phyloP scores from a whole-genome alignment of 2,329 filamentous ascomycete species.

The Alternaria sp. region DNA sequence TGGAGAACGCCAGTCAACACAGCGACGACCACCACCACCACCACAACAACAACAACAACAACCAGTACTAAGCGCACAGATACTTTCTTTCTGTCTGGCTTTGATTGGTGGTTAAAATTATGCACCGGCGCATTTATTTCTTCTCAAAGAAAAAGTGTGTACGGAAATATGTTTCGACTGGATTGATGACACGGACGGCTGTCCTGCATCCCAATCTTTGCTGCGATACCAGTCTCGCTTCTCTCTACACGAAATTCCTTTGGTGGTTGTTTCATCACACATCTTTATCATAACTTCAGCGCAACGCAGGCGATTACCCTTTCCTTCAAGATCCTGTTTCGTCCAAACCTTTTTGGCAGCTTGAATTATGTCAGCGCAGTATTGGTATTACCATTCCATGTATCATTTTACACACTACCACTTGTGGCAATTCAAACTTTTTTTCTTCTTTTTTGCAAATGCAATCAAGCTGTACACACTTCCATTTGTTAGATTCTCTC shows the following conservation, averaged over 20 bases:
- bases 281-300: conserved; percentile 11
- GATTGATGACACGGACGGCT: conserved; percentile 14
- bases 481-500: conserved; percentile 8
- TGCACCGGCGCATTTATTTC: conserved; percentile 8
- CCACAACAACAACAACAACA: conserved; percentile 39
- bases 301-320: conserved; percentile 14
- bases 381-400: conserved; percentile 48
- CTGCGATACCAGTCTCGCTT: conserved; percentile 26
- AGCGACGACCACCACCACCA: conserved; percentile 37
- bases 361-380: conserved; percentile 17
- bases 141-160: conserved; percentile 16
- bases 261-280: conserved; percentile 37
- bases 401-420: conserved; percentile 33
- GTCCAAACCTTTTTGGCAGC: not conserved
- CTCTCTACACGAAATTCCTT: conserved; percentile 18
- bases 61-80: conserved; percentile 30
- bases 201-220: conserved; percentile 9
- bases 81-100: conserved; percentile 9
- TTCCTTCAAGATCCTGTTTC: conserved; percentile 4
- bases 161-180: conserved; percentile 23
- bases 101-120: conserved; percentile 21
- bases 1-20: conserved; percentile 46
- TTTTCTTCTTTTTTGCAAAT: not conserved
- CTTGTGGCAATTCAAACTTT: conserved; percentile 5
- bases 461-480: conserved; percentile 7